Evolutionary conservation across 257 asterid species (phyloP), one percentile per base, ranked within the genome.

Genomic region (Ilex asprella): DNA sequence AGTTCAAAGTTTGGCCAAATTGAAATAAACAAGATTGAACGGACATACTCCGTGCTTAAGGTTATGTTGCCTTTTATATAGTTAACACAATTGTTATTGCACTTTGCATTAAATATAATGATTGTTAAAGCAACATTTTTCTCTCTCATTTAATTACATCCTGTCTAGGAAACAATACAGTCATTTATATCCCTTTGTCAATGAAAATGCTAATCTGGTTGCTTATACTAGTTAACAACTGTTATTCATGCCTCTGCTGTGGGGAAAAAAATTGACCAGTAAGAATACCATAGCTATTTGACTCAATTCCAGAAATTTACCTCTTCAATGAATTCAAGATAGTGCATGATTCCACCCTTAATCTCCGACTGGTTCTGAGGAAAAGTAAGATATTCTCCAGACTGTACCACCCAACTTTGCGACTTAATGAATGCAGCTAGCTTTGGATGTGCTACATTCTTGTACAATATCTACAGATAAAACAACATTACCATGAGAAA

Each of bases 381-480:
- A 73, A 92, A 92, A 54, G 77, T 58, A 69, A 89, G 89, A 76
- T 92, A 82, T 47, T 89, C 94, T 31, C 91, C 91, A 3, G 84
- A 84, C 73, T 89, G 85, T 58, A 79, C 86, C 67, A 85, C 73
- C 99, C 99, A 92, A 63, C 79, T 85, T 31, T 67, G 84, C 11
- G 75, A 64, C 84, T 82, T 89, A 75, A 86, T 67, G 58, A 71
- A 89, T 12, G 93, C 82, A 55, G 87, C 88, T 74, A 92, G 62
- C 73, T 92, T 92, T 11, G 95, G 97, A 75, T 92, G 99, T 39
- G 91, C 95, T 68, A 89, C 93, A 75, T 92, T 89, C 75, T 79
- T 86, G 69, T 89, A 78, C 69, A 77, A 51, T 77, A 92, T 76
- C 99, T 92, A 83, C 77, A 65, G 67, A 66, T 50, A 68, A 30